phyloP scores from a whole-genome alignment of 2,329 filamentous ascomycete species.

The Aspergillus costaricaensis region DNA sequence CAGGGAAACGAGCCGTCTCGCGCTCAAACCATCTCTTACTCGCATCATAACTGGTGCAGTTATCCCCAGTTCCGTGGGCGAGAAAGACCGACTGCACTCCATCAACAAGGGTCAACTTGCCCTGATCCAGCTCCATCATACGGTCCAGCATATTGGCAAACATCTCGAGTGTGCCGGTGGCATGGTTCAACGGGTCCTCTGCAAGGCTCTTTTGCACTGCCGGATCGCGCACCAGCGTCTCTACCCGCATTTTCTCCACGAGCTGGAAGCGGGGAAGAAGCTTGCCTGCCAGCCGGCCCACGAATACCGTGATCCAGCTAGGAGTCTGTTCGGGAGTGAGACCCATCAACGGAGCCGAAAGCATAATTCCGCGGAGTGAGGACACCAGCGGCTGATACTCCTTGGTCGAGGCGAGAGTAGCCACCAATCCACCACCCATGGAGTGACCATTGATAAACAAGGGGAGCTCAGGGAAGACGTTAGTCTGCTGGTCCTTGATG shows the following conservation, averaged over 20 bases:
- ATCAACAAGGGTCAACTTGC: not conserved
- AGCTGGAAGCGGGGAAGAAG: constrained; percentile 11
- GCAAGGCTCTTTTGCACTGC: constrained; percentile 4
- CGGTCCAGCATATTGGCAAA: constrained; percentile 10
- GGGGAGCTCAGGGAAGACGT: not conserved
- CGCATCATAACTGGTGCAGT: constrained; percentile 10
- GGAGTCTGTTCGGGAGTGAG: constrained; percentile 7
- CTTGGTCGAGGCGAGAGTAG: constrained; percentile 8
- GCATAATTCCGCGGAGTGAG: constrained; percentile 1
- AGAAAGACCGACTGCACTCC: constrained; percentile 12
- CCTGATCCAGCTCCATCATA: not conserved
- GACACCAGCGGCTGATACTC: constrained; percentile 6
- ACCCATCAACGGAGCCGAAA: constrained; percentile 9
- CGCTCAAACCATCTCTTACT: constrained; percentile 12
- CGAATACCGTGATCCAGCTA: not conserved
- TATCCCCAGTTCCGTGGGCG: constrained; percentile 10
- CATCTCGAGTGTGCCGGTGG: constrained; percentile 10
- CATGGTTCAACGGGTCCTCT: constrained; percentile 10
- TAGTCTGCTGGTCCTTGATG: constrained; percentile 1
- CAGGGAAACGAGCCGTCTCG: constrained; percentile 5
- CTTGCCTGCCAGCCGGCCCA: constrained; percentile 4
- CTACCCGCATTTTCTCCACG: constrained; percentile 6
- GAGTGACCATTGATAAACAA: constrained; percentile 8
- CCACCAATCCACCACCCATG: constrained; percentile 8
- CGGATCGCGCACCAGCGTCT: constrained; percentile 12